phyloP scores from a whole-genome alignment of 2,329 filamentous ascomycete genomes.

The Aspergillus fijiensis region DNA sequence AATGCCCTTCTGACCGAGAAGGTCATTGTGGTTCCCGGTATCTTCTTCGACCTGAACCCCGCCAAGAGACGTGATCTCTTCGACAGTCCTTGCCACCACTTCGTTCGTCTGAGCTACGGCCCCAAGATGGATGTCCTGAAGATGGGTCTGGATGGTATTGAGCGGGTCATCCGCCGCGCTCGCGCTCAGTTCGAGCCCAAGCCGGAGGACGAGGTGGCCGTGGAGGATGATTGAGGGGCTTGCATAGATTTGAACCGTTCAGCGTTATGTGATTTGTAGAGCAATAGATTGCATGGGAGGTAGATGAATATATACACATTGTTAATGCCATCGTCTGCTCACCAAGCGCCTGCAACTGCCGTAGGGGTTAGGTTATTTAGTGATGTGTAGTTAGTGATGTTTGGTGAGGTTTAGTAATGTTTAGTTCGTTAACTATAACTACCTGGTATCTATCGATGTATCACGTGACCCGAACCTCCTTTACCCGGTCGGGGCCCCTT shows the following conservation, averaged over 20 bases:
- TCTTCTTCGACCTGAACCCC: slow-evolving; percentile 97
- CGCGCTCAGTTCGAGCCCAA: slow-evolving; percentile 29
- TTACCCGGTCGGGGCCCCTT: neutral
- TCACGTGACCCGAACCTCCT: neutral
- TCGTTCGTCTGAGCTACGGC: slow-evolving; percentile 81
- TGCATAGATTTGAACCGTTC: neutral
- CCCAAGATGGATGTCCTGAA: slow-evolving; percentile 76
- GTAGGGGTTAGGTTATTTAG: too few species aligned
- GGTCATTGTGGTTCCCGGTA: slow-evolving; percentile 93
- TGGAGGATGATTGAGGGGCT: slow-evolving; percentile 32
- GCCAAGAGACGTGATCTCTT: slow-evolving; percentile 86
- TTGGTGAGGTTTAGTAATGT: too few species aligned
- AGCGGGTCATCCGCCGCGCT: slow-evolving; percentile 66
- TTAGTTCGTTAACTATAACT: too few species aligned
- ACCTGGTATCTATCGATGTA: neutral
- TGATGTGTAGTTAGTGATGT: too few species aligned
- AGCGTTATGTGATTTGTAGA: slow-evolving; percentile 1
- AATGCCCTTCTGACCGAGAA: slow-evolving; percentile 89
- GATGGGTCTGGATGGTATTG: slow-evolving; percentile 79
- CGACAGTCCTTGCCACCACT: slow-evolving; percentile 91
- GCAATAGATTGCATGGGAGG: slow-evolving; percentile 1
- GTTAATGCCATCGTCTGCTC: neutral
- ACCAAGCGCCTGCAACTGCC: neutral
- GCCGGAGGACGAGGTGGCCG: slow-evolving; percentile 40
- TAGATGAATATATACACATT: neutral